Conservation (phyloP, 345 rosid genomes). For the Eucalyptus marginata region DNA sequence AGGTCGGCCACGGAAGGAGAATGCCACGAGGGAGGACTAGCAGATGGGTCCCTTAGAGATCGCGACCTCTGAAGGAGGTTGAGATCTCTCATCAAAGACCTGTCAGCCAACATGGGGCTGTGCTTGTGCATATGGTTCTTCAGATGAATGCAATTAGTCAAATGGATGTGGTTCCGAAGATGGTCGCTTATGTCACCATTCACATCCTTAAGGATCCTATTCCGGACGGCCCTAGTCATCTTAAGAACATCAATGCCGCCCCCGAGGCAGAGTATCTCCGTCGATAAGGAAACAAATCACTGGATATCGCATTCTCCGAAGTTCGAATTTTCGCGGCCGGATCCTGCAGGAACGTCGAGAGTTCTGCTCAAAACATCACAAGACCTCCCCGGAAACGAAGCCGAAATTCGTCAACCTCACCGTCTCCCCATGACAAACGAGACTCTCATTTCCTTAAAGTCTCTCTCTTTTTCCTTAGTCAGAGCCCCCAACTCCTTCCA, state of each 20-base stretch:
- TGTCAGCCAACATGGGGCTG: slow-evolving; percentile 64
- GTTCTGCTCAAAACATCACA: not conserved
- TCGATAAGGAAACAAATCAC: slow-evolving; percentile 19
- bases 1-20: slow-evolving; percentile 65
- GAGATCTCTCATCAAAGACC: slow-evolving; percentile 91
- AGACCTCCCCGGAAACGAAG: not conserved
- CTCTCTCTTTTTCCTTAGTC: not conserved
- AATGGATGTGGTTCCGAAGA: slow-evolving; percentile 91
- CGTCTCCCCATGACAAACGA: not conserved
- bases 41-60: slow-evolving; percentile 88
- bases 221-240: slow-evolving; percentile 73
- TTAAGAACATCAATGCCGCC: slow-evolving; percentile 21
- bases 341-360: not conserved
- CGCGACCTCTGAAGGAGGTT: slow-evolving; percentile 80
- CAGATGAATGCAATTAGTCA: slow-evolving; percentile 94
- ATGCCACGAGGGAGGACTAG: slow-evolving; percentile 80
- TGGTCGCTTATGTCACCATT: slow-evolving; percentile 88
- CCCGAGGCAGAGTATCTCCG: slow-evolving; percentile 1
- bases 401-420: not conserved
- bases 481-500: not conserved
- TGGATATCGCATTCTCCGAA: slow-evolving; percentile 21
- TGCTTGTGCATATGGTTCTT: slow-evolving; percentile 99
- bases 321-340: not conserved
- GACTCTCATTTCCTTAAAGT: not conserved
- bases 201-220: slow-evolving; percentile 72